A percentile compares a stretch with the other conserved stretches of the same genome.
Evolutionary conservation across 176 grass and related monocot species (phyloP).

Genomic region (Rhynchospora pubera): DNA sequence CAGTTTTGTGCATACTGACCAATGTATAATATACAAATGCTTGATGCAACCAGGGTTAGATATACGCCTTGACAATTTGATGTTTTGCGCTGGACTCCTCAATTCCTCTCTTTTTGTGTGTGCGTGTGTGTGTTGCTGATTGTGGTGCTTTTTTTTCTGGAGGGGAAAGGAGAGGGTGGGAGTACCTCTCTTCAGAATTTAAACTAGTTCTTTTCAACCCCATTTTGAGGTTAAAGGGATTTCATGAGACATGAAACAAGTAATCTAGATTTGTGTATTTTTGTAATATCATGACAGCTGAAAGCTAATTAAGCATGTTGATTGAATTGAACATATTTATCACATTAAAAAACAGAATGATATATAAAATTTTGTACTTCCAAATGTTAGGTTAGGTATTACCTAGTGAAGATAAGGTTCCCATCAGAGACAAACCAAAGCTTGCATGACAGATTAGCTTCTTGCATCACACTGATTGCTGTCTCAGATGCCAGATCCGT

Average conservation of each 20-base stretch:
- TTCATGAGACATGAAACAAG: neutral
- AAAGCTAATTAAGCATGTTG: neutral
- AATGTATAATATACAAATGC: neutral
- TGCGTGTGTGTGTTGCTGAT: too few relatives aligned
- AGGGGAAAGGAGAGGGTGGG: neutral
- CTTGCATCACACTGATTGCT: constrained; percentile 30
- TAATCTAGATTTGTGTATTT: neutral
- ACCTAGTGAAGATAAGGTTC: constrained; percentile 50
- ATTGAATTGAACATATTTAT: neutral
- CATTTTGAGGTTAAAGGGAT: too few relatives aligned
- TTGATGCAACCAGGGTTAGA: neutral
- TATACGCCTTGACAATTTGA: neutral
- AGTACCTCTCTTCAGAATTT: neutral
- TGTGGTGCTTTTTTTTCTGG: neutral
- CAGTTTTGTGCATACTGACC: neutral
- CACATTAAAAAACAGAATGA: constrained; percentile 5
- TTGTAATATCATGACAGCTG: neutral
- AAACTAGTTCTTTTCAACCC: neutral
- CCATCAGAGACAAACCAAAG: constrained; percentile 73
- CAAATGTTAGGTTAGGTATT: constrained; percentile 7
- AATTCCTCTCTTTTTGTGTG: neutral
- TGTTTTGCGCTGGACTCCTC: neutral
- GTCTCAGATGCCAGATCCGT: constrained; percentile 45
- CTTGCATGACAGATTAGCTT: constrained; percentile 52
- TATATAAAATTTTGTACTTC: neutral